phyloP scores from a whole-genome alignment of 1,284 basidiomycete species.

The Hemileia vastatrix region DNA sequence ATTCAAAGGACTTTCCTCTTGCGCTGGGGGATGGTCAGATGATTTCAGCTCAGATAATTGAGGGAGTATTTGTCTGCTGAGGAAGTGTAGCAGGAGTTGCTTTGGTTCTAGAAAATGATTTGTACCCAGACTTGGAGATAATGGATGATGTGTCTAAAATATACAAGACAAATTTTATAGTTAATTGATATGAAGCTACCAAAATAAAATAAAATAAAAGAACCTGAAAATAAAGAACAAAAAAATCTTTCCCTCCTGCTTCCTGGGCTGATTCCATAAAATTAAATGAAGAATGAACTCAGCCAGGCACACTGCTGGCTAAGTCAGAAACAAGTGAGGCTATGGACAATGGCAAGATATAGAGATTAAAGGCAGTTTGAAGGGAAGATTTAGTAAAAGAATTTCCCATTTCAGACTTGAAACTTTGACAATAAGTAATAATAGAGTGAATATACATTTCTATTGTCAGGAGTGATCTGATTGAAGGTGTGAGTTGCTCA shows the following conservation, averaged over 20 bases:
- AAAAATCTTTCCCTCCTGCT: conserved; percentile 60
- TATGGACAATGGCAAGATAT: conserved; percentile 71
- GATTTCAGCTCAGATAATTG: too few species aligned
- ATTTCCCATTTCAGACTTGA: conserved; percentile 2
- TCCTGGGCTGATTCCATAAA: conserved; percentile 73
- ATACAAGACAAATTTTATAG: too few species aligned
- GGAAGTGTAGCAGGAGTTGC: conserved; percentile 70
- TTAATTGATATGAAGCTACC: too few species aligned
- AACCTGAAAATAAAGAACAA: too few species aligned
- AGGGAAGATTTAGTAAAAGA: conserved; percentile 54
- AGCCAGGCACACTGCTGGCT: conserved; percentile 65
- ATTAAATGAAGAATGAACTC: conserved; percentile 75
- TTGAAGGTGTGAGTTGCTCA: not conserved
- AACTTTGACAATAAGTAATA: not conserved
- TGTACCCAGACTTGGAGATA: conserved; percentile 53
- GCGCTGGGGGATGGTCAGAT: too few species aligned
- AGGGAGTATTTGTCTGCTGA: conserved; percentile 65
- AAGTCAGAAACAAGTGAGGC: conserved; percentile 68
- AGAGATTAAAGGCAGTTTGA: conserved; percentile 87
- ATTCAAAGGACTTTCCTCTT: too few species aligned
- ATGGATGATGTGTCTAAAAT: conserved; percentile 46
- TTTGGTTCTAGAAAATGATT: conserved; percentile 69
- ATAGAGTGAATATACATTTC: conserved; percentile 3
- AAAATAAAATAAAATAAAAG: too few species aligned
- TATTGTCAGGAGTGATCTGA: conserved; percentile 3